Evolutionary conservation across 2,329 filamentous ascomycete genomes (phyloP), one percentile per base, ranked within the genome.

Genomic region (Monosporascus ibericus): DNA sequence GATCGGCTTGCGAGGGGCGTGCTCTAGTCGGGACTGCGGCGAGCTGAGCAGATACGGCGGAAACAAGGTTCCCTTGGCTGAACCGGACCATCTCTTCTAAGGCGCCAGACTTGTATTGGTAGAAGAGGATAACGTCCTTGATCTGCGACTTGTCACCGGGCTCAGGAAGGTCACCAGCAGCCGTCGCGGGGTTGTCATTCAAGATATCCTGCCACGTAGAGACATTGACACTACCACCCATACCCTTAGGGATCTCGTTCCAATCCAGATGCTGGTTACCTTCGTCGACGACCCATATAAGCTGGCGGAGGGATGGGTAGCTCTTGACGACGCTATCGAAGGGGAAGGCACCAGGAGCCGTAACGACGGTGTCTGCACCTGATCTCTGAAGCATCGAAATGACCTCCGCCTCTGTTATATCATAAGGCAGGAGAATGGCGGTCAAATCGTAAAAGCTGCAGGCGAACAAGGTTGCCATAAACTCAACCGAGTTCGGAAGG

Each of bases 201-300:
- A 96, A 74, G 50, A 97, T 80, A 54, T 96, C 89, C 64, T 95
- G 89, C 92, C 92, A 99, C 15, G 92, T 94, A n/a, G 85, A 82
- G 17, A 96, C 88, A 52, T 88, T 88, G 55, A 95, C 77, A 56
- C 79, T 84, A 52, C 86, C 82, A 17, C 86, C 86, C 52, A 86
- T 85, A 49, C 88, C 87, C 64, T 87, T 81, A 11, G 92, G 91
- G 2, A 92, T 82, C 66, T 92, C 89, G 61, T 90, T 92, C 92
- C 92, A 99, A 70, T 96, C 92, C 79, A 99, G 87, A 67, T 97
- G 92, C 61, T 84, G 83, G 73, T 86, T 96, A 42, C 90, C 90
- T 64, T 90, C 82, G 63, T 96, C 92, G 5, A 95, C 90, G 14
- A 96, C 92, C 90, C 92, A 97, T 61, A 96, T 81, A 34, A 96